phyloP scores from a whole-genome alignment of 2,329 filamentous ascomycete genomes.

The Calonectria pseudoturangicola region DNA sequence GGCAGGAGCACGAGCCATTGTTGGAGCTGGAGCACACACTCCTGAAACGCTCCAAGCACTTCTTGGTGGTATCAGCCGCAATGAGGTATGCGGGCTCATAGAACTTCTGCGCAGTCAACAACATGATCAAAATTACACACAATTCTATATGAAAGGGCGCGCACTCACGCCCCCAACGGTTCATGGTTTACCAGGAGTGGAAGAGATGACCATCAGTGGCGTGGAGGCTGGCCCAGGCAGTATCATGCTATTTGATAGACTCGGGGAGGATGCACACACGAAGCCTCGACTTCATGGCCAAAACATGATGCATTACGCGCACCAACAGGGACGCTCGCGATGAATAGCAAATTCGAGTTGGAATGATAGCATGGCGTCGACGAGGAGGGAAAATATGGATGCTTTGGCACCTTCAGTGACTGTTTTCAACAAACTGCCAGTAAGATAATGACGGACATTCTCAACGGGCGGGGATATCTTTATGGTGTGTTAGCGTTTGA shows the following conservation, averaged over 20 bases:
- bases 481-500: background rate
- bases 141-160: background rate
- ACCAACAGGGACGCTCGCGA: background rate
- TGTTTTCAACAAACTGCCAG: conserved; percentile 11
- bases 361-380: background rate
- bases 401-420: background rate
- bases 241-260: background rate
- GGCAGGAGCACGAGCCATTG: background rate
- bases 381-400: background rate
- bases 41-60: background rate
- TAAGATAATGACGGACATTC: background rate
- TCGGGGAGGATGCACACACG: background rate
- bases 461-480: background rate
- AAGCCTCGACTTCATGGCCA: too few species aligned
- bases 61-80: background rate
- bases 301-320: background rate
- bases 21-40: conserved; percentile 7
- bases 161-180: background rate
- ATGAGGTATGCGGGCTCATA: background rate
- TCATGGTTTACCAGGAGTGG: background rate
- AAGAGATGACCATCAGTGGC: background rate
- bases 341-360: background rate
- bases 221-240: background rate
- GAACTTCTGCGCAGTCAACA: background rate
- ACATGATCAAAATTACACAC: background rate